These are phyloP conservation scores for Colletotrichum endophyticum DNA, from an alignment of 2,329 filamentous ascomycete genomes.

Conservation along the genomic window DNA sequence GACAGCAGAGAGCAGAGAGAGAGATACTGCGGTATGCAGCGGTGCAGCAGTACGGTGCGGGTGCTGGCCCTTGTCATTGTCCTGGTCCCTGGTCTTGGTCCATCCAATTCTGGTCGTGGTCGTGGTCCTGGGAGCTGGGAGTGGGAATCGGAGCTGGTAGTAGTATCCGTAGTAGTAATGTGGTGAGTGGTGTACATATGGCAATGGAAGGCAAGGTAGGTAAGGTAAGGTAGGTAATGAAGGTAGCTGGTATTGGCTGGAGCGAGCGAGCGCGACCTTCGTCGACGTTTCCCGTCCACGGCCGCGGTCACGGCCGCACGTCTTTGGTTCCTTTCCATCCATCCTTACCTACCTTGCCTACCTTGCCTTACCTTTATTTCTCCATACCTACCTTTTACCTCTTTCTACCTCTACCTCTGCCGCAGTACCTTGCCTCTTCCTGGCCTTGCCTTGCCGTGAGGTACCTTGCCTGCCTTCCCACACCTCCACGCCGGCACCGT, in stretches of 20 bases:
- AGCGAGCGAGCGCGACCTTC: conserved; percentile 5
- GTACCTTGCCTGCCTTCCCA: neutral
- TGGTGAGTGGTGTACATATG: neutral
- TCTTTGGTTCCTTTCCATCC: neutral
- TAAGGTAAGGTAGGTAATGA: neutral
- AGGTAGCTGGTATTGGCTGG: neutral
- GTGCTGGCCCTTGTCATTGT: neutral
- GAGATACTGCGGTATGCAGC: neutral
- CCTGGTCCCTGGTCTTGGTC: neutral
- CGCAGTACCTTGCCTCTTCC: neutral
- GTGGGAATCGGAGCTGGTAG: neutral
- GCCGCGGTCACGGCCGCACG: neutral
- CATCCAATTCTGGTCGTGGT: neutral
- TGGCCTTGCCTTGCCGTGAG: neutral
- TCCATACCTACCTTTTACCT: neutral
- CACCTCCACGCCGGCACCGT: neutral
- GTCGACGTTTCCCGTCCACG: conserved; percentile 16
- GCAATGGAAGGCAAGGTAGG: neutral
- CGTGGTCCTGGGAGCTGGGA: neutral
- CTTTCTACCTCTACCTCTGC: neutral
- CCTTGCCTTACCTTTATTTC: neutral
- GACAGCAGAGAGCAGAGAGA: neutral
- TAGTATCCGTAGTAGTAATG: neutral
- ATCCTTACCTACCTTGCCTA: neutral
- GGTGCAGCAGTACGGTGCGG: neutral